Percentiles rank a stretch among this genome's conserved stretches.
Conservation (phyloP, 108 stramenopile genomes). For the Discostella stelligeroides region DNA sequence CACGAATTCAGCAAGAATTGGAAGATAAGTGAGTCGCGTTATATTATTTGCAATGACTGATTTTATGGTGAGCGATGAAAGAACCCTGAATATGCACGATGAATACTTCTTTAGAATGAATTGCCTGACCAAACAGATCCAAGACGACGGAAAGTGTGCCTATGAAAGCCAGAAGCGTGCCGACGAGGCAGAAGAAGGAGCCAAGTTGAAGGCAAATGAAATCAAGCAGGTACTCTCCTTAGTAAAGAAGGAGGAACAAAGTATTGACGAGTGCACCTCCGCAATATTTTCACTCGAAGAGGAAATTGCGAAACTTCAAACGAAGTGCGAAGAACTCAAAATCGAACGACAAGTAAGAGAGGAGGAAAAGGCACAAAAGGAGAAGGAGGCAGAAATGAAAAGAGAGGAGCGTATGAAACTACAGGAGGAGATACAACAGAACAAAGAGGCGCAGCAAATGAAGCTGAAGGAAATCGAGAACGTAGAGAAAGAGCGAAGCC, state of each 20-base stretch:
- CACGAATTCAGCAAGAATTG: constrained; percentile 32
- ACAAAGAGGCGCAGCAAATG: constrained; percentile 22
- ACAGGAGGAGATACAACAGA: constrained; percentile 31
- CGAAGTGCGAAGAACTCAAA: constrained; percentile 44
- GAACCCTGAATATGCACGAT: too few species aligned
- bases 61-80: too few species aligned
- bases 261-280: constrained; percentile 23
- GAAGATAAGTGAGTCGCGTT: constrained; percentile 12
- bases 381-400: constrained; percentile 20
- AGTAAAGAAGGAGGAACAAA: constrained; percentile 32
- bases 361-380: constrained; percentile 22
- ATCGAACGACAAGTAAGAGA: constrained; percentile 25
- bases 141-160: constrained; percentile 16
- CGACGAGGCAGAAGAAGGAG: constrained; percentile 34
- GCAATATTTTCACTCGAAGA: constrained; percentile 33
- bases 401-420: constrained; percentile 30
- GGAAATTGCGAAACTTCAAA: constrained; percentile 35
- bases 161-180: constrained; percentile 16
- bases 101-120: too few species aligned
- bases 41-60: neutral
- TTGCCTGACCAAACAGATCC: constrained; percentile 14
- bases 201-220: constrained; percentile 25
- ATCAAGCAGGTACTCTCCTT: constrained; percentile 23
- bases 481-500: constrained; percentile 26
- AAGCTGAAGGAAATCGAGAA: constrained; percentile 11